Evolutionary conservation across 768 basidiomycete genomes (phyloP), one percentile per base, ranked within the genome.

Genomic region (Russula brevipes): DNA sequence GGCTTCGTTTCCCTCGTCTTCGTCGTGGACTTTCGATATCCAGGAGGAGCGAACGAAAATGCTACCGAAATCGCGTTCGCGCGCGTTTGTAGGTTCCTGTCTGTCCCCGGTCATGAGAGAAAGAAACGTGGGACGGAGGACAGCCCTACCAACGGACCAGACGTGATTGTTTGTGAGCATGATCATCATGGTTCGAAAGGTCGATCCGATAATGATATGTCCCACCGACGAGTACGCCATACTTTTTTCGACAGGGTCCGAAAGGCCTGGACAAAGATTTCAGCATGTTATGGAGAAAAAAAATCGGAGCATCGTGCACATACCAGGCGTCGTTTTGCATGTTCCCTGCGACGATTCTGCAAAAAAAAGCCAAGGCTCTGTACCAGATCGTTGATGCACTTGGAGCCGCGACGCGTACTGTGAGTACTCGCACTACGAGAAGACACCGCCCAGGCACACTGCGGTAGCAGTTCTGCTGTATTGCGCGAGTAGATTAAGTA

Each of bases 91-190:
- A 24, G 24, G 24, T n/a, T n/a, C n/a, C n/a, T n/a, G n/a, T 1
- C 24, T 24, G 24, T 24, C 24, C 24, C 24, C 24, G 1, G 12
- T 30, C 31, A 60, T 4, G 38, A 33, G 47, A 24, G 6, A 11
- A 30, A 31, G 44, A 30, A 3, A 11, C 19, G 4, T 52, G 42
- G 53, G 38, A 7, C 31, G 33, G 7, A 36, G 33, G 7, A 36
- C 4, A n/a, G 31, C 57, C 80, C 64, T 71, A 87, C 94, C 94
- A 47, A 87, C 90, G 3, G 94, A 96, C 95, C 94, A 98, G 72
- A 98, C 91, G 72, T 99, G 97, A 73, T 99, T 99, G 70, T 99
- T 97, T 76, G 98, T 98, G 70, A 99, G 84, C 97, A 99, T 99
- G 71, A 99, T 95, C 97, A 99, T 98, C 24, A 24, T 24, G 24